A percentile compares a stretch with the other conserved stretches of the same genome.
phyloP scores from a whole-genome alignment of 2,329 filamentous ascomycete species.

The Apiospora sp. region DNA sequence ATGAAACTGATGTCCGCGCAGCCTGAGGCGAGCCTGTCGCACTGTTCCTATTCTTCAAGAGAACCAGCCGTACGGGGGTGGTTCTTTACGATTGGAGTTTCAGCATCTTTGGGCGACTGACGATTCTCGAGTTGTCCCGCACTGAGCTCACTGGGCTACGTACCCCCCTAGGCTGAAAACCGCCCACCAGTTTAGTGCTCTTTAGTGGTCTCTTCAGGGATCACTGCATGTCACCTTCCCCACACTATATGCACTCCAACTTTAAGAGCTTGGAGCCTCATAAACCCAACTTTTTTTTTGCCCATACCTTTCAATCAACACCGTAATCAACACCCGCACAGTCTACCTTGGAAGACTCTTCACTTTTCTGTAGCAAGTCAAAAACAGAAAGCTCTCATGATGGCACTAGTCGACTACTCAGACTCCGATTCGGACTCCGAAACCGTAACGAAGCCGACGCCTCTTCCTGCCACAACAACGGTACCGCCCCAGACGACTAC shows the following conservation, averaged over 20 bases:
- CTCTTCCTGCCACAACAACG: constrained; percentile 26
- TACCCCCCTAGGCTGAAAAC: neutral
- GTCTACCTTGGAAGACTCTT: neutral
- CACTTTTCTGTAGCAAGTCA: neutral
- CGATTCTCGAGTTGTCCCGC: constrained; percentile 5
- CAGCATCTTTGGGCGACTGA: neutral
- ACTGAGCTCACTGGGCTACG: neutral
- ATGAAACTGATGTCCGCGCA: neutral
- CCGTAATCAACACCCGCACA: neutral
- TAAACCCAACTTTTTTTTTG: neutral
- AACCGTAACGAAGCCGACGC: constrained; percentile 58
- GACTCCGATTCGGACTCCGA: constrained; percentile 80
- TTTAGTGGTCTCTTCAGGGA: constrained; percentile 4
- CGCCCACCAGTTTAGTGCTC: neutral
- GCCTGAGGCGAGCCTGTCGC: constrained; percentile 9
- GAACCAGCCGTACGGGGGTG: neutral
- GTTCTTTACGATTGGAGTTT: neutral
- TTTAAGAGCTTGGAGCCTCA: constrained; percentile 11
- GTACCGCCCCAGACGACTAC: constrained; percentile 34
- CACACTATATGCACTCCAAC: constrained; percentile 17
- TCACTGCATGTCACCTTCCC: constrained; percentile 10
- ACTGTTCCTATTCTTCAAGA: neutral
- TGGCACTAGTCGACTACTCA: constrained; percentile 85
- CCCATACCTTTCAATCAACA: neutral
- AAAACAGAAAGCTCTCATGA: constrained; percentile 44